Evolutionary conservation across 805 yeast species (phyloP).

Genomic region (Ogataea salicorniae): DNA sequence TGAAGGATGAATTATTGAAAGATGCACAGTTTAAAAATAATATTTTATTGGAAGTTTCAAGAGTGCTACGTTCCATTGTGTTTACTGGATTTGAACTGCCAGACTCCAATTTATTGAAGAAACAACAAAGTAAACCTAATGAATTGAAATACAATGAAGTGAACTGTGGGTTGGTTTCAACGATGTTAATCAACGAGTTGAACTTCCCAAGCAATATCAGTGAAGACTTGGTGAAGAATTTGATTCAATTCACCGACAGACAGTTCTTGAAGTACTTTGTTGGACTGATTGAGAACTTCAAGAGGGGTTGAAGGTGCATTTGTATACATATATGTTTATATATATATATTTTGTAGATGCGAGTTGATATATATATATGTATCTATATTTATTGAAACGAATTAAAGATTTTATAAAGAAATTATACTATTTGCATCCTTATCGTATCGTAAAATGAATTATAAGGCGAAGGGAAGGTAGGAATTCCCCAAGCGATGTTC

Average conservation of each 20-base stretch:
- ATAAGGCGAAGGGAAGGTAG: too few species aligned
- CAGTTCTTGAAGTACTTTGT: slow-evolving; percentile 69
- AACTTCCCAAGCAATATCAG: slow-evolving; percentile 57
- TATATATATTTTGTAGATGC: background rate
- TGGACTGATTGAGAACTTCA: slow-evolving; percentile 29
- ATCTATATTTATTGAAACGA: background rate
- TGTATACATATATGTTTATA: too few species aligned
- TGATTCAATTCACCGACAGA: slow-evolving; percentile 52
- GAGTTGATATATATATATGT: background rate
- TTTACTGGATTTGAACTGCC: slow-evolving; percentile 31
- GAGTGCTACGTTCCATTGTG: slow-evolving; percentile 58
- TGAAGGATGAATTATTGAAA: slow-evolving; percentile 55
- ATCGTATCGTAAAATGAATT: too few species aligned
- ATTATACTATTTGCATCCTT: too few species aligned
- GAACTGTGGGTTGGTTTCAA: slow-evolving; percentile 4
- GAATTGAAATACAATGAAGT: slow-evolving; percentile 28
- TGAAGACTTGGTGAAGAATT: slow-evolving; percentile 54
- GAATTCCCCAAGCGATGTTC: too few species aligned
- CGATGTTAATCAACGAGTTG: slow-evolving; percentile 46
- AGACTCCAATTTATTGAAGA: slow-evolving; percentile 20
- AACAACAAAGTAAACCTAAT: slow-evolving; percentile 20
- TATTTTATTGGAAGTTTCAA: slow-evolving; percentile 64
- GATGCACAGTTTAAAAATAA: slow-evolving; percentile 78
- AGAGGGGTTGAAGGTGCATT: slow-evolving; percentile 1
- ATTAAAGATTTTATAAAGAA: too few species aligned